Evolutionary conservation across 1,284 basidiomycete genomes (phyloP), one percentile per base, ranked within the genome.

Genomic region (Neonothopanus nambi): DNA sequence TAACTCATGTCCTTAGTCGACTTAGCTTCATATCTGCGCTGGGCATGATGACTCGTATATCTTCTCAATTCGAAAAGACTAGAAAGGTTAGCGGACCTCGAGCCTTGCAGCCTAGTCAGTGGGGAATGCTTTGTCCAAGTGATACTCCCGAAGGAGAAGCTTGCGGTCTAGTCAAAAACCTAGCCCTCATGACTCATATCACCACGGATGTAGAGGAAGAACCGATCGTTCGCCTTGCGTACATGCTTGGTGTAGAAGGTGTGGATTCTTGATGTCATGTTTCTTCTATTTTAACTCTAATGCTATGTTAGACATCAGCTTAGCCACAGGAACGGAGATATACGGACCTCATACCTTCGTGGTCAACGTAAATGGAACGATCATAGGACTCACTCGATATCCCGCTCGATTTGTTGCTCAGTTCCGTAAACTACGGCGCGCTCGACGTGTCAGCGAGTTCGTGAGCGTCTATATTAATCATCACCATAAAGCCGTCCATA

Each of bases 91-190:
- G 93, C 58, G 98, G 98, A 45, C 97, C 97, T 23, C 86, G 97
- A 67, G 96, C 97, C 12, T 74, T 99, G 57, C 97, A 99, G 69
- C 95, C 97, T 9, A 93, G 89, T 77, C 97, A 99, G 72, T 99
- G 98, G 98, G 98, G 97, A 40, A 95, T 99, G 82, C 77, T 99
- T 20, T 99, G 97, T 72, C 93, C 97, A 0, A 95, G 93, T 66
- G 97, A 99, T 72, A 99, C 98, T 3, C 97, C 97, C 0, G 97
- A 99, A 85, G 98, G 97, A 67, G 97, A 99, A 73, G 97, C 97
- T 5, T 99, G 97, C 68, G 97, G 97, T 48, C 76, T 99, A 55
- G 98, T 99, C 46, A 99, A 99, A 78, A 99, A 99, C 71, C 75
- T 99, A 54, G 98, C 97, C 2, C 80, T 99, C 39, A 99, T 99